These are phyloP conservation scores for Hypoxylon sp. DNA, from an alignment of 2,329 filamentous ascomycete species.

Conservation along the genomic window DNA sequence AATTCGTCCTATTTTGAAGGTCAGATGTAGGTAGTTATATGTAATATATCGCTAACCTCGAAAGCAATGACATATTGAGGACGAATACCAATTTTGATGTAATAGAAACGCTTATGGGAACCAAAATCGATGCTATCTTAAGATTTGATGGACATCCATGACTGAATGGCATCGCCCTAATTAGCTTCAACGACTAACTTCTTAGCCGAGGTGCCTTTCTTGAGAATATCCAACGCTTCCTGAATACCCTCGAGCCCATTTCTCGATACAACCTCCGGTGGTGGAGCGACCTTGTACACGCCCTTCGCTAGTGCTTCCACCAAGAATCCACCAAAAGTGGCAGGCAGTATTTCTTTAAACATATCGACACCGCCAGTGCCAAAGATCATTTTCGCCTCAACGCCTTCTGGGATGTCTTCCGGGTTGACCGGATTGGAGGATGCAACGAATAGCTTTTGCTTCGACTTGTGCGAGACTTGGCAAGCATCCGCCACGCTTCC, in stretches of 20 bases:
- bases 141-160: not conserved
- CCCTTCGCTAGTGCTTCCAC: constrained; percentile 30
- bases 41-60: too few species aligned
- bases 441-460: constrained; percentile 33
- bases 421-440: constrained; percentile 29
- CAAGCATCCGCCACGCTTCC: constrained; percentile 31
- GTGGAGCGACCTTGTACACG: constrained; percentile 25
- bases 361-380: constrained; percentile 14
- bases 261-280: constrained; percentile 17
- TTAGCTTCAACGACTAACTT: constrained; percentile 33
- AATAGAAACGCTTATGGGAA: too few species aligned
- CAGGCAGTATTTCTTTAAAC: constrained; percentile 20
- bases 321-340: constrained; percentile 33
- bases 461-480: constrained; percentile 34
- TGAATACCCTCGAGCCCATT: constrained; percentile 35
- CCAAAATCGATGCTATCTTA: not conserved
- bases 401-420: constrained; percentile 19
- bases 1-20: too few species aligned
- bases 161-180: not conserved
- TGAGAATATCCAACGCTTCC: constrained; percentile 37
- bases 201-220: constrained; percentile 36
- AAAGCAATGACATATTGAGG: too few species aligned
- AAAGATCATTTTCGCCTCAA: constrained; percentile 28
- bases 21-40: too few species aligned
- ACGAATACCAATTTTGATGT: too few species aligned